phyloP scores from a whole-genome alignment of 2,329 filamentous ascomycete species.

The Parastagonospora nodorum region DNA sequence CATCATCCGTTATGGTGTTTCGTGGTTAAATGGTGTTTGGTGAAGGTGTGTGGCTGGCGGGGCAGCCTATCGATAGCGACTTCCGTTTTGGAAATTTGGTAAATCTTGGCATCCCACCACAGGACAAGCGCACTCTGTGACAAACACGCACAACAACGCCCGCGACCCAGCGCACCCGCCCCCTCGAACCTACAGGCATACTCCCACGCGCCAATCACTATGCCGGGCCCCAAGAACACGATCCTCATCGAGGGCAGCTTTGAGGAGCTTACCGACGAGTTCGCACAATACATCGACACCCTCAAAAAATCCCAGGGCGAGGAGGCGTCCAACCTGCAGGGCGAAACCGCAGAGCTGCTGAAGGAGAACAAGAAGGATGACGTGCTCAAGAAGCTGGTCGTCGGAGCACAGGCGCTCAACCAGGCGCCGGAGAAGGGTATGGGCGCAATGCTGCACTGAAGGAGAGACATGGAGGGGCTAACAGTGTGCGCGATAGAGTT shows the following conservation, averaged over 20 bases:
- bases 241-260: constrained; percentile 87
- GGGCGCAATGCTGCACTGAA: constrained; percentile 12
- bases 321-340: constrained; percentile 58
- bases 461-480: constrained; percentile 21
- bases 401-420: constrained; percentile 77
- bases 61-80: constrained; percentile 7
- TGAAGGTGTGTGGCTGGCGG: neutral
- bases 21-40: neutral
- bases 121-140: constrained; percentile 17
- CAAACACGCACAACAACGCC: constrained; percentile 30
- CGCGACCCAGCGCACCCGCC: constrained; percentile 18
- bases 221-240: constrained; percentile 66
- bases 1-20: neutral
- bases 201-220: constrained; percentile 42
- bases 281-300: constrained; percentile 90
- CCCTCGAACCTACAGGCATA: constrained; percentile 27
- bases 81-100: constrained; percentile 24
- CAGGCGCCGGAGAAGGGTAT: constrained; percentile 83
- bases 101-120: constrained; percentile 40
- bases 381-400: constrained; percentile 85
- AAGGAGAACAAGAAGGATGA: constrained; percentile 75
- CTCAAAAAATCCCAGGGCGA: constrained; percentile 68
- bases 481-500: constrained; percentile 66
- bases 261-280: constrained; percentile 89
- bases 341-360: constrained; percentile 73